Percentiles rank a stretch among this genome's conserved stretches.
Conservation (phyloP, 2,329 filamentous ascomycete genomes). For the Ophiostoma montium region DNA sequence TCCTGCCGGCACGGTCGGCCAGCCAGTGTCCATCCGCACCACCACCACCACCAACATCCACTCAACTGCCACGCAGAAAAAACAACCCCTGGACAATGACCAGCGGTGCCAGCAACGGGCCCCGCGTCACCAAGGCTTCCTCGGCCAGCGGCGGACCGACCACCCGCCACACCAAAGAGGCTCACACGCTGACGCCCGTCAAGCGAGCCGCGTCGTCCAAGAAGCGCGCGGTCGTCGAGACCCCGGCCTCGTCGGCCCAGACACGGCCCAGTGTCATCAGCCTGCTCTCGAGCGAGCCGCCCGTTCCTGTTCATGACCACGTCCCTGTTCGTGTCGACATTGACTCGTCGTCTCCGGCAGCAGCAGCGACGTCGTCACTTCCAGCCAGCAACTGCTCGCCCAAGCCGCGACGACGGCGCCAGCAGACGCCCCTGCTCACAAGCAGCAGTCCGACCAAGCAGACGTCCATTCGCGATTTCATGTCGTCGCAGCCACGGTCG, state of each 20-base stretch:
- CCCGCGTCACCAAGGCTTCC: conserved; percentile 3
- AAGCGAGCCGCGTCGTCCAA: neutral
- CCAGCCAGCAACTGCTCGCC: neutral
- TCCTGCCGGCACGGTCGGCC: neutral
- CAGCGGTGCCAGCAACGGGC: conserved; percentile 1
- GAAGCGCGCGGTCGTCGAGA: neutral
- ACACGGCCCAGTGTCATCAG: neutral
- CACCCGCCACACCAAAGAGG: neutral
- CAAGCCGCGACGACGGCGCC: neutral
- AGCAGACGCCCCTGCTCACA: neutral
- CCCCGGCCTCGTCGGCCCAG: neutral
- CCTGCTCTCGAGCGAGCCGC: conserved; percentile 5
- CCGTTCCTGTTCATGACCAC: too few species aligned
- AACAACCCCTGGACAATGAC: conserved; percentile 8
- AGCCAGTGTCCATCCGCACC: neutral
- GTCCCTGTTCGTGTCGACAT: neutral
- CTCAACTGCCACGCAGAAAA: neutral
- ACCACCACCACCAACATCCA: too few species aligned
- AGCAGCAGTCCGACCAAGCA: conserved; percentile 3
- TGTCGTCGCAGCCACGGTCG: neutral
- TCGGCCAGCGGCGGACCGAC: neutral
- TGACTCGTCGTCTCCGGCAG: neutral
- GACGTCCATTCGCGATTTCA: conserved; percentile 8
- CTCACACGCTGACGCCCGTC: neutral
- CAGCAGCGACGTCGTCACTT: neutral